phyloP scores from a whole-genome alignment of 2,329 filamentous ascomycete genomes.

The Penicillium crustosum region DNA sequence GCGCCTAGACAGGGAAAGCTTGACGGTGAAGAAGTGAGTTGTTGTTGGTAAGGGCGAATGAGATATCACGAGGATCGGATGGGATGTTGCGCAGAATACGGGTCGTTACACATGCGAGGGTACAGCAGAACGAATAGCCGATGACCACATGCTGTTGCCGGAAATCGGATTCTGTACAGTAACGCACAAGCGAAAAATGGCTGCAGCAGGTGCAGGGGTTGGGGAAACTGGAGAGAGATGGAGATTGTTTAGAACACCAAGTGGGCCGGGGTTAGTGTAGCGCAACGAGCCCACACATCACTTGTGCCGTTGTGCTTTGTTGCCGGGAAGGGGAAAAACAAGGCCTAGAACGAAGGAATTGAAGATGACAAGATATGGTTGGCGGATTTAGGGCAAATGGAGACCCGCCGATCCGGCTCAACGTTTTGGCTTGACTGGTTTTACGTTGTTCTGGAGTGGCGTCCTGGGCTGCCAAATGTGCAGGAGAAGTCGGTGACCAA shows the following conservation, averaged over 20 bases:
- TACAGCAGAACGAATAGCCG: conserved; percentile 34
- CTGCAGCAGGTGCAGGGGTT: conserved; percentile 12
- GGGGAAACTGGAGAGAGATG: conserved; percentile 15
- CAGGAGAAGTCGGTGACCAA: conserved; percentile 30
- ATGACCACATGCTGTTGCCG: conserved; percentile 36
- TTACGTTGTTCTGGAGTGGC: conserved; percentile 14
- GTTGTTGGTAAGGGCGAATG: conserved; percentile 20
- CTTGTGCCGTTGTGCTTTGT: conserved; percentile 21
- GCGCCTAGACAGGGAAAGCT: conserved; percentile 18
- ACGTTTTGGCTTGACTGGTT: conserved; percentile 27
- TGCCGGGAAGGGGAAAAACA: conserved; percentile 17
- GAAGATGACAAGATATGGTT: conserved; percentile 19
- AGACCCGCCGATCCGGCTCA: conserved; percentile 28
- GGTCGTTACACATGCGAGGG: conserved; percentile 35
- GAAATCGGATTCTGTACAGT: conserved; percentile 6
- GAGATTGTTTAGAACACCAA: conserved; percentile 12
- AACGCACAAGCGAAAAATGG: conserved; percentile 4
- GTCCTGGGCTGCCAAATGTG: conserved; percentile 16
- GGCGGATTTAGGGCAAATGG: conserved; percentile 21
- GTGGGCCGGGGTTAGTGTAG: conserved; percentile 11
- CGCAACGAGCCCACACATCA: conserved; percentile 12
- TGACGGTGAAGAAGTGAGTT: conserved; percentile 22
- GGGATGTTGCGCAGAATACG: conserved; percentile 32
- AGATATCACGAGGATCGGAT: conserved; percentile 17
- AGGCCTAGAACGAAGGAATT: conserved; percentile 26